phyloP scores from a whole-genome alignment of 108 stramenopile genomes.

The Skeletonema menzelii region DNA sequence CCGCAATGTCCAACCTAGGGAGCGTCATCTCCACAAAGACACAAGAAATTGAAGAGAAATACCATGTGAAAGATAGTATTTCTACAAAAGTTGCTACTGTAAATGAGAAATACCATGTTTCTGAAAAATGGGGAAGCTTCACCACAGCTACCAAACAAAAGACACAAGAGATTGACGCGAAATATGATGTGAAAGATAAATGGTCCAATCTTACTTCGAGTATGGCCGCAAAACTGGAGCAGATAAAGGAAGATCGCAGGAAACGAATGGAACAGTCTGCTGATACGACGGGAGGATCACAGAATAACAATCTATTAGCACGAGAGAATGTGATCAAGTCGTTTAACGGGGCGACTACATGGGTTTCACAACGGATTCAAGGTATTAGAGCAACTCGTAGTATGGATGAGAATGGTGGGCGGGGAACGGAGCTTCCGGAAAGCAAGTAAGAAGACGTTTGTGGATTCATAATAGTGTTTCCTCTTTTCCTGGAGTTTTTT shows the following conservation, averaged over 20 bases:
- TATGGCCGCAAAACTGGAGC: neutral
- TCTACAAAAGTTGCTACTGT: slow-evolving; percentile 18
- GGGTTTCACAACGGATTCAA: slow-evolving; percentile 28
- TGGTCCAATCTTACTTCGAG: slow-evolving; percentile 17
- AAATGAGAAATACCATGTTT: slow-evolving; percentile 19
- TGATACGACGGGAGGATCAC: neutral
- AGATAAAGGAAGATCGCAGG: slow-evolving; percentile 1
- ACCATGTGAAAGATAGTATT: slow-evolving; percentile 16
- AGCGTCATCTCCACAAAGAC: slow-evolving; percentile 14
- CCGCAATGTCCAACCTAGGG: slow-evolving; percentile 4
- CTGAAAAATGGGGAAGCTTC: slow-evolving; percentile 13
- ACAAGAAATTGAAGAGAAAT: too few species aligned
- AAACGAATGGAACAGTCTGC: slow-evolving; percentile 9
- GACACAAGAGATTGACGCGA: slow-evolving; percentile 3
- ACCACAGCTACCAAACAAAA: slow-evolving; percentile 3
- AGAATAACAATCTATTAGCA: neutral
- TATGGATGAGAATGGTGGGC: neutral
- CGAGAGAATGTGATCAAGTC: slow-evolving; percentile 9
- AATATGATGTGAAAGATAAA: neutral
- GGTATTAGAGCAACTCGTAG: neutral
- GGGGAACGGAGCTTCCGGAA: neutral
- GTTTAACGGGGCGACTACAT: slow-evolving; percentile 9
- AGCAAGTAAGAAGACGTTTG: neutral
- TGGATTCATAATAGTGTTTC: too few species aligned
- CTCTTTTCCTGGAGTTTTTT: too few species aligned